Base-by-base conservation (phyloP, 2,329 filamentous ascomycete species). In the Clarireedia monteithiana region DNA sequence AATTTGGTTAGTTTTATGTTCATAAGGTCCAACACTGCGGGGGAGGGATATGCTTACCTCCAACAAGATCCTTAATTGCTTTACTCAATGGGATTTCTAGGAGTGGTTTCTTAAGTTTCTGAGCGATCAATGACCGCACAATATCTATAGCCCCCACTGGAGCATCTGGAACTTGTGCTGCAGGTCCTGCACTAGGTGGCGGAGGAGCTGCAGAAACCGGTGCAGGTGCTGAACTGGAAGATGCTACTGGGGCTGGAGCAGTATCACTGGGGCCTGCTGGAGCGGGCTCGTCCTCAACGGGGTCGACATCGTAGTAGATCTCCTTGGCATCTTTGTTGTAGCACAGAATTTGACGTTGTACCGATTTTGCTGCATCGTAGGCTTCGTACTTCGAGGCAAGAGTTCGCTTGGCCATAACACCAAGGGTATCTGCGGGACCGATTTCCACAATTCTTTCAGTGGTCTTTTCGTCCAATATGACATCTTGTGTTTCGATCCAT, bases 401-500 rank as follows among this genome's bases (percentile, higher is more conserved):
- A 53, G 94, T 99, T 67, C 92, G 84, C 79, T 91, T 95, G 63
- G 94, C 94, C 94, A 99, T 99, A 57, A 90, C 91, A 70, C 92
- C 92, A 38, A 99, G 83, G 26, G 94, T 99, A 74, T 99, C 92
- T 67, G 92, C 91, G 26, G 94, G 94, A 71, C 94, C 94, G 66
- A 99, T 87, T 74, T 99, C 94, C 67, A 99, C 94, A 70, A 99
- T 95, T 70, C 94, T 86, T 81, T 99, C 94, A 50, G 94, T 95
- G 52, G 85, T 88, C 77, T 95, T 94, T 74, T 97, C 91, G 63
- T 88, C 92, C 66, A 99, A 88, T 69, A 99, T 94, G 67, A 99
- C 94, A 92, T 99, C 94, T 77, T 99, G 94, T 55, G 94, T 99
- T 77, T 99, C 94, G 74, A 99, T 99, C 94, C 94, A 99, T 85